phyloP scores from a whole-genome alignment of 2,329 filamentous ascomycete species.

The Seiridium cupressi region DNA sequence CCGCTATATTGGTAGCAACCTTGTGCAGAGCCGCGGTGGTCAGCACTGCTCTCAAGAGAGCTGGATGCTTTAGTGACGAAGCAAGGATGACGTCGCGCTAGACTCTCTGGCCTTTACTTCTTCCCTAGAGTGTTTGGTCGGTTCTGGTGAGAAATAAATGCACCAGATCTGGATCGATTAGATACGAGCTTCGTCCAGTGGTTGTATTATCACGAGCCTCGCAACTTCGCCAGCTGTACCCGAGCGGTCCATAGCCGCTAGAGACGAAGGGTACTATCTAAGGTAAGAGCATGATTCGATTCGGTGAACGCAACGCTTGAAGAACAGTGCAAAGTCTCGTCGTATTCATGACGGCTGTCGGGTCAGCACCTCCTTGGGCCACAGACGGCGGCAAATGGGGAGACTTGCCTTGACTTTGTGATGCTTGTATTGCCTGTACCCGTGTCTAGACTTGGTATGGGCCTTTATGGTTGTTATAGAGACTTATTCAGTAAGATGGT shows the following conservation, averaged over 20 bases:
- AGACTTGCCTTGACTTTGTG: background rate
- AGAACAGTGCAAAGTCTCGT: background rate
- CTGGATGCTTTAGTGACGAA: background rate
- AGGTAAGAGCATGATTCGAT: no score
- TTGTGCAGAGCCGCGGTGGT: background rate
- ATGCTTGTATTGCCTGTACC: background rate
- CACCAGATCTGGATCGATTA: background rate
- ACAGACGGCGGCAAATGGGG: background rate
- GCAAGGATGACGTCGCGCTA: background rate
- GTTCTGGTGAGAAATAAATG: background rate
- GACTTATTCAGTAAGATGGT: no score
- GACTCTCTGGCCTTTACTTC: background rate
- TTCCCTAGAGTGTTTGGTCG: background rate
- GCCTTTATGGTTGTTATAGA: no score
- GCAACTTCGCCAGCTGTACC: background rate
- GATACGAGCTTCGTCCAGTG: background rate
- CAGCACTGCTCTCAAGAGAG: background rate
- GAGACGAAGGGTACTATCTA: no score
- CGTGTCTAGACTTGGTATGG: background rate
- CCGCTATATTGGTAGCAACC: background rate
- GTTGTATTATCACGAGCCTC: background rate
- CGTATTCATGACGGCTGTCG: background rate
- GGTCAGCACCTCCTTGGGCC: background rate
- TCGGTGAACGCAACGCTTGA: no score
- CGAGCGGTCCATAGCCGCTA: no score